These are phyloP conservation scores for Smittium culicis DNA, from an alignment of 371 early-diverging fungal species.

Conservation along the genomic window DNA sequence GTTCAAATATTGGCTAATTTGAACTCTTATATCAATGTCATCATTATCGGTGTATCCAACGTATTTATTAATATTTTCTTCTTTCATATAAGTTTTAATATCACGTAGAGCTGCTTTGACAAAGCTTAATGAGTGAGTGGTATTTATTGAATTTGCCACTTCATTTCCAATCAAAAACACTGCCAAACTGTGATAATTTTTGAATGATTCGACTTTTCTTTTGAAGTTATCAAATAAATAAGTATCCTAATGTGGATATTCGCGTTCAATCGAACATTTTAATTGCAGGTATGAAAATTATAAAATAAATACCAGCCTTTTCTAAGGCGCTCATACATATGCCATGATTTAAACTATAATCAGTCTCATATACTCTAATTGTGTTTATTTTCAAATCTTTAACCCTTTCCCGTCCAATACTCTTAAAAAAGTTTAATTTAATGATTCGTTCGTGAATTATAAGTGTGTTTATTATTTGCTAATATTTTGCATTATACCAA, in stretches of 20 bases:
- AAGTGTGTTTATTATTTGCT: too few species aligned
- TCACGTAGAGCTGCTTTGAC: slow-evolving; percentile 63
- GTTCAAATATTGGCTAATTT: slow-evolving; percentile 52
- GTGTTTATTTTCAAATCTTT: slow-evolving; percentile 56
- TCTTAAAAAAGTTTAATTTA: too few species aligned
- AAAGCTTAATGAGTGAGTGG: slow-evolving; percentile 49
- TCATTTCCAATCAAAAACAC: slow-evolving; percentile 72
- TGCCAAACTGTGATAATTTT: slow-evolving; percentile 45
- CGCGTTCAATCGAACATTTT: slow-evolving; percentile 47
- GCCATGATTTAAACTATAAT: slow-evolving; percentile 48
- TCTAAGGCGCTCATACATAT: slow-evolving; percentile 56
- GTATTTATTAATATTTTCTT: slow-evolving; percentile 37
- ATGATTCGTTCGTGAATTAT: too few species aligned
- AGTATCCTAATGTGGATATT: slow-evolving; percentile 43
- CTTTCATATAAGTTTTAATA: slow-evolving; percentile 43
- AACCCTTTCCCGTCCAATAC: too few species aligned
- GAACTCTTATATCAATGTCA: slow-evolving; percentile 50
- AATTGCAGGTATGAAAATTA: slow-evolving; percentile 54
- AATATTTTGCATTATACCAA: too few species aligned
- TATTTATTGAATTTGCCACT: slow-evolving; percentile 49
- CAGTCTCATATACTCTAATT: slow-evolving; percentile 64
- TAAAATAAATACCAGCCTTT: slow-evolving; percentile 54
- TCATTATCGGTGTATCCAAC: slow-evolving; percentile 73
- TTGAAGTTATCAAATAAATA: slow-evolving; percentile 42
- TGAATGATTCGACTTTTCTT: slow-evolving; percentile 47